Evolutionary conservation across 176 grass and related monocot species (phyloP).

Genomic region (Ananas comosus): DNA sequence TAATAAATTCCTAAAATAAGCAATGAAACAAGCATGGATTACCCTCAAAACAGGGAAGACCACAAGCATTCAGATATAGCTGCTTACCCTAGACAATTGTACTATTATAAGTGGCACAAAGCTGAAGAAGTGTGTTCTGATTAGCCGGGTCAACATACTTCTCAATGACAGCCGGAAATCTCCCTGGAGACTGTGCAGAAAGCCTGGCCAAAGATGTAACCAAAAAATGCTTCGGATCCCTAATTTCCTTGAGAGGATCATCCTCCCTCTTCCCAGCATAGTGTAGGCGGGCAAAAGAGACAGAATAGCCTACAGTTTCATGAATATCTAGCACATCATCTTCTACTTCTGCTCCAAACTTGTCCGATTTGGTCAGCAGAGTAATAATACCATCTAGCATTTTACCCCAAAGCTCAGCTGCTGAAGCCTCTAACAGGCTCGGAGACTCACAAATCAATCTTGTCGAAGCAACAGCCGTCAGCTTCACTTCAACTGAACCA

Average conservation of each 20-base stretch:
- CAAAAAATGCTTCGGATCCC: conserved; percentile 71
- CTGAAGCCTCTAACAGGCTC: conserved; percentile 51
- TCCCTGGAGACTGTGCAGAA: conserved; percentile 61
- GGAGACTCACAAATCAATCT: conserved; percentile 80
- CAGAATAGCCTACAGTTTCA: conserved; percentile 62
- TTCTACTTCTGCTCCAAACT: conserved; percentile 44
- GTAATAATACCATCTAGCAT: conserved; percentile 61
- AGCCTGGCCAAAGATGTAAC: conserved; percentile 64
- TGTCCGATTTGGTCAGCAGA: conserved; percentile 56
- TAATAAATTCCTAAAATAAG: background rate
- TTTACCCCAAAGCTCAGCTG: conserved; percentile 69
- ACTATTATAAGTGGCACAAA: conserved; percentile 66
- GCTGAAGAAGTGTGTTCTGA: conserved; percentile 66
- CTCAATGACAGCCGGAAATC: conserved; percentile 70
- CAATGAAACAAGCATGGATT: background rate
- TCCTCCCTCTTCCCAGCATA: conserved; percentile 85
- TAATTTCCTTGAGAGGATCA: conserved; percentile 84
- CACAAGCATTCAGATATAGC: background rate
- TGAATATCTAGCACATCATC: conserved; percentile 55
- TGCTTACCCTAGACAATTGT: conserved; percentile 78
- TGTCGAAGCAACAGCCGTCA: conserved; percentile 75
- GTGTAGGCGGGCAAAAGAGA: conserved; percentile 82
- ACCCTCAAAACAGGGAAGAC: conserved; percentile 5
- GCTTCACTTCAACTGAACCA: conserved; percentile 73
- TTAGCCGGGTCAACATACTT: conserved; percentile 62